phyloP scores from a whole-genome alignment of 257 asterid genomes.

The Ocimum tenuiflorum region DNA sequence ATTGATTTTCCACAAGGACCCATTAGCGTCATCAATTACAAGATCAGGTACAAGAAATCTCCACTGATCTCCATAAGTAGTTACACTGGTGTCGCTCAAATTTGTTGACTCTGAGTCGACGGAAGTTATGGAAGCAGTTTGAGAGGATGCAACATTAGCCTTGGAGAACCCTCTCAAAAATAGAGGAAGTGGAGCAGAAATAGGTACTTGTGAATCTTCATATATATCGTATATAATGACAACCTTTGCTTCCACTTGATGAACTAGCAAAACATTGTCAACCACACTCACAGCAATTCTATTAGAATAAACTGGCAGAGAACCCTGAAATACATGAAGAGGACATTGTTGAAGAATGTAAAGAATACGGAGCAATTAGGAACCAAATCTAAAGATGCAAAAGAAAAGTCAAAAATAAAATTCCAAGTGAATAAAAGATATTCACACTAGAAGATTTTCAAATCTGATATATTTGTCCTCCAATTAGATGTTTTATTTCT shows the following conservation, averaged over 20 bases:
- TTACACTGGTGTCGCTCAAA: conserved; percentile 40
- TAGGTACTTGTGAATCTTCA: conserved; percentile 66
- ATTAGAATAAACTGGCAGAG: conserved; percentile 76
- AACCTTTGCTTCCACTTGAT: conserved; percentile 94
- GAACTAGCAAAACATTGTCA: conserved; percentile 84
- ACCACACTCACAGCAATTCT: conserved; percentile 67
- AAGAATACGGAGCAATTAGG: conserved; percentile 3
- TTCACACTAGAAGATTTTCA: neutral
- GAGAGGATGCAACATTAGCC: conserved; percentile 43
- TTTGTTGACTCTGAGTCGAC: conserved; percentile 35
- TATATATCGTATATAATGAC: conserved; percentile 73
- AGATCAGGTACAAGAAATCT: conserved; percentile 81
- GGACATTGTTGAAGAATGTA: conserved; percentile 10
- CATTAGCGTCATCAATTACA: conserved; percentile 62
- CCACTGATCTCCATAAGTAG: conserved; percentile 77
- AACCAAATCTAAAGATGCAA: neutral
- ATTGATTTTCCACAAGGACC: conserved; percentile 70
- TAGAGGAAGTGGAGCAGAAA: conserved; percentile 95
- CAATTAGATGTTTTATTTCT: neutral
- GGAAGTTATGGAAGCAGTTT: conserved; percentile 30
- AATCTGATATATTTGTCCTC: neutral
- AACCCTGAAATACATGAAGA: conserved; percentile 53
- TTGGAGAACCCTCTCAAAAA: conserved; percentile 63
- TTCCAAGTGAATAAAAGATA: neutral
- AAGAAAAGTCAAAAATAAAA: neutral